Evolutionary conservation across 1,284 basidiomycete species (phyloP).

Genomic region (Bjerkandera adusta): DNA sequence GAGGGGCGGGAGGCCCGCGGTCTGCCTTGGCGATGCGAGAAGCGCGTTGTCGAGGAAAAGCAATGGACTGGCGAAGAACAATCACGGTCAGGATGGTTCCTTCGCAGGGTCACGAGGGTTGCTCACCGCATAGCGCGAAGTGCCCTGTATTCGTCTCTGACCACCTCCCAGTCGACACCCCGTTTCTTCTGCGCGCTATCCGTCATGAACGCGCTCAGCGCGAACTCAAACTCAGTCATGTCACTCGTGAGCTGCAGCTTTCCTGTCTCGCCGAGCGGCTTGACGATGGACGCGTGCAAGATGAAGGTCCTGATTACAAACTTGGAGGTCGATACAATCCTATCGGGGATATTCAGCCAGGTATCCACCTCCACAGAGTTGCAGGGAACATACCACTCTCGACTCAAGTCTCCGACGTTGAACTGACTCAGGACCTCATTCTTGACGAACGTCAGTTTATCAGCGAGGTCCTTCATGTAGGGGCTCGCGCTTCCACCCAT

Average conservation of each 20-base stretch:
- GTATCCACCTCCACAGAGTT: too few species aligned
- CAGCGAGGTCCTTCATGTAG: slow-evolving; percentile 88
- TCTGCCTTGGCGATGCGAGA: slow-evolving; percentile 64
- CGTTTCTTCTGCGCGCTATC: slow-evolving; percentile 57
- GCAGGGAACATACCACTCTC: slow-evolving; percentile 61
- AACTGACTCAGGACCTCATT: slow-evolving; percentile 72
- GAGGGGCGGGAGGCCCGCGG: slow-evolving; percentile 73
- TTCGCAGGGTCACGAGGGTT: slow-evolving; percentile 1
- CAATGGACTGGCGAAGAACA: slow-evolving; percentile 54
- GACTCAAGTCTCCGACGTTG: slow-evolving; percentile 64
- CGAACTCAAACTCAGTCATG: slow-evolving; percentile 95
- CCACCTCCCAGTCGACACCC: slow-evolving; percentile 61
- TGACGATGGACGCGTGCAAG: slow-evolving; percentile 85
- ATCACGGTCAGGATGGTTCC: slow-evolving; percentile 6
- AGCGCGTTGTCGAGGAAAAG: slow-evolving; percentile 81
- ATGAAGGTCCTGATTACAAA: slow-evolving; percentile 84
- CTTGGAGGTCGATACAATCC: slow-evolving; percentile 67
- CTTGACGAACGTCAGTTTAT: slow-evolving; percentile 82
- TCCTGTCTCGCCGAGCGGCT: slow-evolving; percentile 84
- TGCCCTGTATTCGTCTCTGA: slow-evolving; percentile 79
- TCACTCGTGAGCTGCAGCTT: slow-evolving; percentile 92
- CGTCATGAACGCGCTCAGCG: slow-evolving; percentile 74
- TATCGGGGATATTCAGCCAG: slow-evolving; percentile 28
- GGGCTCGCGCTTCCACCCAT: slow-evolving; percentile 72
- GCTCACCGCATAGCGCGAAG: slow-evolving; percentile 79